Base-by-base conservation (phyloP, 2,329 filamentous ascomycete species). In the Didymella segeticola region DNA sequence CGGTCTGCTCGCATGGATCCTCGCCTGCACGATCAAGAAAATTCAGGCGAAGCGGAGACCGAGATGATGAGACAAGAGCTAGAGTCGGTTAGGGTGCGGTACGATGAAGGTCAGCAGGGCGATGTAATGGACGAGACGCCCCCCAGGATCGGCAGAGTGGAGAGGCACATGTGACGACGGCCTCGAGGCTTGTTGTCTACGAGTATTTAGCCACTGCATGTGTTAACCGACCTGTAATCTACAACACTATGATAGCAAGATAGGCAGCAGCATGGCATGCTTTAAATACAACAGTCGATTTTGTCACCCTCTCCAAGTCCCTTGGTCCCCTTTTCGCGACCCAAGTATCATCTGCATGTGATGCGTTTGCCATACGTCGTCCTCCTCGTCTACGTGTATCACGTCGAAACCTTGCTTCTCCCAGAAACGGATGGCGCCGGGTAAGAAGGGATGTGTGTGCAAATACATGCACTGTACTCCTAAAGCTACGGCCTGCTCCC, bases 81-180 rank as follows among this genome's bases (percentile, higher is more conserved):
- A 25, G 55, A 33, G 7, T 56, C 58, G 9, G 57, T 60, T 5
- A 48, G 59, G 7, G 56, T 63, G 43, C 55, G 72, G 27, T 61
- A 69, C 53, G 58, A 57, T 23, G 60, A 58, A n/a, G 57, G 61
- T 1, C 68, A 53, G 23, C 57, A 63, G 37, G 53, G 52, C 33
- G 63, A 62, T n/a, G 53, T 61, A 8, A 70, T 75, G 66, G 69
- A 74, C 55, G 70, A 74, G 53, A 75, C 72, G 33, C 71, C 72
- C 15, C 71, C 73, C 14, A 50, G 69, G n/a, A 49, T 73, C 34
- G 72, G 72, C 1, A 56, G 67, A 43, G 61, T 73, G 34, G 72
- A 75, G 57, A 63, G 69, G 42, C 51, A 47, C 38, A 56, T 65
- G 45, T 49, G 19, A 41, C 5, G 14, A 5, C 15, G 17, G 20